A percentile compares a stretch with the other conserved stretches of the same genome.
Evolutionary conservation across 306 rosid species (phyloP).

Genomic region (Neltuma alba): DNA sequence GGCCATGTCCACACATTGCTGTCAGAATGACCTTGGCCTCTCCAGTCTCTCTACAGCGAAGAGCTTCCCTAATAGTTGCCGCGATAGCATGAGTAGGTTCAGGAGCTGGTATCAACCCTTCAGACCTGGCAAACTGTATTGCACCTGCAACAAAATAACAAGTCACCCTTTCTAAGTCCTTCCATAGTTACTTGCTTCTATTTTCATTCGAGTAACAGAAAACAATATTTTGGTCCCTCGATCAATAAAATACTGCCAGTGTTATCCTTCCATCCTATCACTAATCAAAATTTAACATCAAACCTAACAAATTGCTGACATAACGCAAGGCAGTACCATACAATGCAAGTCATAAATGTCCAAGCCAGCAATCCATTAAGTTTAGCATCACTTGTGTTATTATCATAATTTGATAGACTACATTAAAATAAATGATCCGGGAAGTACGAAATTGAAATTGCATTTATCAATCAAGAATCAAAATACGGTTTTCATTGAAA

Average conservation of each 20-base stretch:
- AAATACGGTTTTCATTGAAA: neutral
- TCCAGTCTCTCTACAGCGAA: constrained; percentile 71
- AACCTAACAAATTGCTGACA: neutral
- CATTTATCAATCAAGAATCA: neutral
- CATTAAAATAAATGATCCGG: neutral
- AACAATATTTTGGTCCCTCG: neutral
- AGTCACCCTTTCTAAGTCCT: constrained; percentile 1
- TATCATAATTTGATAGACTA: neutral
- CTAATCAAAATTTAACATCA: neutral
- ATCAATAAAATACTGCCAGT: neutral
- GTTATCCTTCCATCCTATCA: neutral
- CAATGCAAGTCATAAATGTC: neutral
- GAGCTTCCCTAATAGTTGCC: constrained; percentile 78
- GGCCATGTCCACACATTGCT: constrained; percentile 98
- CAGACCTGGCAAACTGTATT: constrained; percentile 79
- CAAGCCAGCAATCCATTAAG: neutral
- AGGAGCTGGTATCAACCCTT: constrained; percentile 94
- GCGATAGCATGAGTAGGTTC: constrained; percentile 61
- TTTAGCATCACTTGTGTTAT: neutral
- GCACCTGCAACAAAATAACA: constrained; percentile 62
- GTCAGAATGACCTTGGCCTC: constrained; percentile 90
- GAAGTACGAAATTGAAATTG: neutral
- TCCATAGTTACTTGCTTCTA: neutral
- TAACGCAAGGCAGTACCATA: neutral
- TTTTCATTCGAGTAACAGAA: neutral